Evolutionary conservation across 331 rosid genomes (phyloP), one percentile per base, ranked within the genome.

Genomic region (Malus hybrid): DNA sequence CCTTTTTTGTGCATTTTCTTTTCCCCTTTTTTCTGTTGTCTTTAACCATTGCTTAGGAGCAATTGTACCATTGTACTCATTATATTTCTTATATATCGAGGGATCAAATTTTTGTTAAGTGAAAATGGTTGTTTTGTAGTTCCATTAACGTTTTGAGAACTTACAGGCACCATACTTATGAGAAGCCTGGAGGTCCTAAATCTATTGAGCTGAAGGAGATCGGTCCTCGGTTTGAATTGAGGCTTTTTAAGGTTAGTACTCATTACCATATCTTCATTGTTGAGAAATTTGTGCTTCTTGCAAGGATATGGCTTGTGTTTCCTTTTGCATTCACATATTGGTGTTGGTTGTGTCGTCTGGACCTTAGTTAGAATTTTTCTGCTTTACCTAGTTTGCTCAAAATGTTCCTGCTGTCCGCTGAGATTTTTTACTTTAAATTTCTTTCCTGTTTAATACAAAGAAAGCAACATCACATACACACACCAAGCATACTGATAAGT

Each of bases 161-260:
- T 5, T 77, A 22, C 81, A 92, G 96, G 88, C 95, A 94, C 85
- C 99, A 92, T 76, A 68, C 89, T 36, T 92, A 85, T 79, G 97
- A 90, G 84, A 92, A 84, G 79, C 89, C 59, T 7, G 96, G 92
- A 8, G 96, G 96, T 65, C 90, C 93, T 62, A 90, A 90, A 80
- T 94, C 96, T 46, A 33, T 87, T 67, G 97, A 92, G 73, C 88
- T 94, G 77, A 88, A 94, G 83, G 97, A 94, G 87, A 80, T 94
- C 24, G 99, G 98, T 81, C 98, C 98, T n/a, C 89, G 98, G 28
- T 94, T 90, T 87, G 99, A 94, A 75, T 75, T 92, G 80, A 88
- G 90, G 36, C 85, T 84, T 80, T 92, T 80, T 69, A 85, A 90
- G 97, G 99, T 87, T 77, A 59, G 60, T 75, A 14, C n/a, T 50